phyloP scores from a whole-genome alignment of 805 yeast genomes.

The Yarrowia sp. region DNA sequence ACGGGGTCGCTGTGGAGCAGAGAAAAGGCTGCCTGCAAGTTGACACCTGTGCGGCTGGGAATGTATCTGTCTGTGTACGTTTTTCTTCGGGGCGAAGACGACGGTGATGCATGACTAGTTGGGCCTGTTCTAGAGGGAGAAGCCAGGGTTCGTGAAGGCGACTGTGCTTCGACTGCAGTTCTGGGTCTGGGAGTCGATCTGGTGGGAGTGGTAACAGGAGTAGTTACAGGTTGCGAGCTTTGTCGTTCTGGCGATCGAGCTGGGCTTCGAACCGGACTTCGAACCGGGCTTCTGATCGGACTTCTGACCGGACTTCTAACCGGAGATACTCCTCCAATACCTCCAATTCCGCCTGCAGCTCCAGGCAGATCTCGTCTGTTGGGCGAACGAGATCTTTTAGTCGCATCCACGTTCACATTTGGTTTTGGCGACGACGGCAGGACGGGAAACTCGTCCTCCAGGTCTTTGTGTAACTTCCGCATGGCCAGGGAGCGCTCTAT shows the following conservation, averaged over 20 bases:
- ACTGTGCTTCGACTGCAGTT: not conserved
- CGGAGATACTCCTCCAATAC: not conserved
- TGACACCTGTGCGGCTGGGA: conserved; percentile 82
- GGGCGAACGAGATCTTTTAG: not conserved
- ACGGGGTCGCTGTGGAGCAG: conserved; percentile 46
- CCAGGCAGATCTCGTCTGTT: conserved; percentile 11
- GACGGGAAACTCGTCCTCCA: conserved; percentile 23
- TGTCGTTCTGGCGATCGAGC: not conserved
- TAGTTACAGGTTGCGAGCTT: not conserved
- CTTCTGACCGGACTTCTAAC: not conserved
- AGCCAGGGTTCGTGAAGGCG: not conserved
- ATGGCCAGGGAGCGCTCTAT: too few species aligned
- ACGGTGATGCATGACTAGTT: not conserved
- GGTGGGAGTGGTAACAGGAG: not conserved
- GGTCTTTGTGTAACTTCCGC: conserved; percentile 17
- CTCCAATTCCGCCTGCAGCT: conserved; percentile 10
- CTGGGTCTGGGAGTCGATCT: not conserved
- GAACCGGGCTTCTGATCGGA: not conserved
- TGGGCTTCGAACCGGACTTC: not conserved
- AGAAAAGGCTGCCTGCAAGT: conserved; percentile 79
- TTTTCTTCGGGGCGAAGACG: not conserved
- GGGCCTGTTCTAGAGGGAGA: not conserved
- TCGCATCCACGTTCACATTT: not conserved
- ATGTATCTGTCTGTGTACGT: conserved; percentile 80
- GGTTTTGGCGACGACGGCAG: conserved; percentile 16